Evolutionary conservation across 176 grass and related monocot species (phyloP), one percentile per base, ranked within the genome.

Genomic region (Eleusine indica): DNA sequence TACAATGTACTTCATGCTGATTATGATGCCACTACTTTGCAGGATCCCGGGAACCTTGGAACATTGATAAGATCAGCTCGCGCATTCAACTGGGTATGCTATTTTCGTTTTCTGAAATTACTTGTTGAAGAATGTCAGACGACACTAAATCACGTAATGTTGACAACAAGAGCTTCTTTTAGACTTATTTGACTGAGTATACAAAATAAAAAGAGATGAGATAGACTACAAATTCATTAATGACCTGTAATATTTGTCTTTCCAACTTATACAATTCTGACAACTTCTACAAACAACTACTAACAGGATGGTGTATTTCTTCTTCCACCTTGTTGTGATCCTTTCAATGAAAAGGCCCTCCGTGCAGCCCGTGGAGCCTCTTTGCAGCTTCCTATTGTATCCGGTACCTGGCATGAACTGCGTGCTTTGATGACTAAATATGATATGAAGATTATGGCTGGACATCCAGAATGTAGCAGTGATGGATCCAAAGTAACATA

Each of bases 311-410:
- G 91, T 37, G 78, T 91, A 38, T 98, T 91, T 86, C 91, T 98
- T 83, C 91, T 98, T 80, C 92, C 88, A 38, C 80, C 76, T 85
- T 98, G 96, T 48, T 98, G 93, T 80, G 93, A 98, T 70, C 96
- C 96, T 74, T 98, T 98, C 81, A 93, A 98, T 85, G 93, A 98
- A 75, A 98, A 98, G 79, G 96, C 87, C 70, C 80, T 98, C n/a
- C 85, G 89, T 91, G 90, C 96, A 79, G 91, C 96, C 65, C 93
- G 93, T 66, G 93, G 96, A 79, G 87, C 96, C 66, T 91, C 93
- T 22, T 91, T 98, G 82, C 93, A 95, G 82, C 76, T 95, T 65
- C 96, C 96, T 77, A 69, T 98, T 54, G 68, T 95, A 60, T 93
- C 85, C 25, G 87, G 92, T 71, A 85, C 80, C n/a, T 95, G 92